phyloP scores from a whole-genome alignment of 2,329 filamentous ascomycete species.

The Aureobasidium mangrovei region DNA sequence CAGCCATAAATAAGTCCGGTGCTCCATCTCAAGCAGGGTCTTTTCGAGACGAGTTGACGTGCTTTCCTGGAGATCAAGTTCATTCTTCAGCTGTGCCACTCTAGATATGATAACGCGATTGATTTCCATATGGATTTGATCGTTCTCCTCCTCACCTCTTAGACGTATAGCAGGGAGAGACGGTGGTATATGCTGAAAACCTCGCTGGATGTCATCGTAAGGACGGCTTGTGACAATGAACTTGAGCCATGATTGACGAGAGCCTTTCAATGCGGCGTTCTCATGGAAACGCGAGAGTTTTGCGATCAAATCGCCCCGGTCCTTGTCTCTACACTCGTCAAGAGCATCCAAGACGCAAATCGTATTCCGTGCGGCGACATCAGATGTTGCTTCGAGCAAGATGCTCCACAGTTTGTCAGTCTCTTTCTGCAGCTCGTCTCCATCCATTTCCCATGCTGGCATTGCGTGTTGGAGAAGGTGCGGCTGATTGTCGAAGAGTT shows the following conservation, averaged over 20 bases:
- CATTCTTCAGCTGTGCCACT: not conserved
- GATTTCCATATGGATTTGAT: constrained; percentile 6
- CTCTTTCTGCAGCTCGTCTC: constrained; percentile 17
- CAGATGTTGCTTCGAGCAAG: constrained; percentile 10
- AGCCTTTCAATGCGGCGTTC: not conserved
- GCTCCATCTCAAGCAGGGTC: not conserved
- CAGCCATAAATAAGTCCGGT: constrained; percentile 7
- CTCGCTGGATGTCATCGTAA: constrained; percentile 14
- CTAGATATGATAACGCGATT: not conserved
- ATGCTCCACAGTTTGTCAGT: constrained; percentile 17
- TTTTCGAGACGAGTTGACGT: not conserved
- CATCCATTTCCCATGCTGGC: constrained; percentile 20
- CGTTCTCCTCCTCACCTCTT: constrained; percentile 15
- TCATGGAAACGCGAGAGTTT: constrained; percentile 9
- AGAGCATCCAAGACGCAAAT: constrained; percentile 24
- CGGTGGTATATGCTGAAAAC: not conserved
- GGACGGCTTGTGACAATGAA: constrained; percentile 19
- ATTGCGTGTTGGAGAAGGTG: constrained; percentile 20
- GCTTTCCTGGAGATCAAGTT: not conserved
- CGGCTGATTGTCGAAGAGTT: constrained; percentile 26
- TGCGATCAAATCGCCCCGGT: constrained; percentile 15
- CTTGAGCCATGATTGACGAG: constrained; percentile 15
- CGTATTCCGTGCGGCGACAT: constrained; percentile 7
- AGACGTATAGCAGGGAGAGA: constrained; percentile 13
- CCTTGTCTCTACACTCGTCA: constrained; percentile 20